Evolutionary conservation across 306 rosid genomes (phyloP), one percentile per base, ranked within the genome.

Genomic region (Cucurbita ficifolia): DNA sequence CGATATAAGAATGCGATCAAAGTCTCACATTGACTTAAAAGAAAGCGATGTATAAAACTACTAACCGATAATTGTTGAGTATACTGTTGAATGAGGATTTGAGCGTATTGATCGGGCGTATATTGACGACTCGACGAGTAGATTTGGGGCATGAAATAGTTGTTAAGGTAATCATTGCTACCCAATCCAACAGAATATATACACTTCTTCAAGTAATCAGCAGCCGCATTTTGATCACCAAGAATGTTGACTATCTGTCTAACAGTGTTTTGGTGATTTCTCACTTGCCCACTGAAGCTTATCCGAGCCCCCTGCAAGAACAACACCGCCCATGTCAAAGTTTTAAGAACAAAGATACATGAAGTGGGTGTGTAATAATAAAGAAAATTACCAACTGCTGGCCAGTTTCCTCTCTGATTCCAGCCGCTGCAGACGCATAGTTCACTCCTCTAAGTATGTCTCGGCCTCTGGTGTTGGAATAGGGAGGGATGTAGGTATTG

Each of bases 371-470:
- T 0, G 1, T 18, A 54, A 10, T 12, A 52, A 6, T 68, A 19
- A 48, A 21, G 8, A 59, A 21, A 21, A 49, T 52, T 74, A 94
- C 99, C 96, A 94, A 60, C 77, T 94, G 99, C 36, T 61, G 94
- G 49, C 99, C 99, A n/a, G 96, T 91, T 82, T 91, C 99, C 10
- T 91, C 96, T 76, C 97, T 85, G 10, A 94, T 94, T 81, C 97
- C 99, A 3, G 99, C 97, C 40, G 99, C 99, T 55, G 97, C 99
- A 5, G 99, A 94, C 42, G 99, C 99, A 76, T 85, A 94, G 79
- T 94, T 94, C 10, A 89, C 96, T 76, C 99, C 99, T 61, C 1
- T 70, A 21, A 94, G 96, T 62, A 94, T 82, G 71, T 84, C 85
- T 82, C 74, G 83, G n/a, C 89, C 99, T 3, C 87, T 85, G 1